Base-by-base conservation (phyloP, 768 basidiomycete species). In the Lanmaoa rubissima region DNA sequence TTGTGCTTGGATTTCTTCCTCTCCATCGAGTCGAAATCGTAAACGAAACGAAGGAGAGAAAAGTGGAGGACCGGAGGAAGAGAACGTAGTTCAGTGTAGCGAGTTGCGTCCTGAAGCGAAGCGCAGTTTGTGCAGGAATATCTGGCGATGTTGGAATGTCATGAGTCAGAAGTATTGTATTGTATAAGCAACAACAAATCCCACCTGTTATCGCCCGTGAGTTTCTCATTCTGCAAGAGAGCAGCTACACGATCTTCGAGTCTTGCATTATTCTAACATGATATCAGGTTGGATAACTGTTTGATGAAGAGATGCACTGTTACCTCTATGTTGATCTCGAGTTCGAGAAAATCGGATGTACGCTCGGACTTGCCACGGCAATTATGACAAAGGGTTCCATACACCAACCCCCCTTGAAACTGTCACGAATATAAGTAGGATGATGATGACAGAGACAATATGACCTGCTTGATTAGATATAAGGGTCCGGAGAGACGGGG, bases 21-120 rank as follows among this genome's bases (percentile, higher is more conserved):
- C 63, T 88, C 85, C 79, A 88, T 83, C 0, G 86, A 84, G 24
- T 83, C 73, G 35, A 87, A 62, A 72, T 95, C 92, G 64, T 89
- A 98, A 31, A 92, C 85, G 72, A 98, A 98, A n/a, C 96, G 90
- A 54, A 96, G 81, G 50, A 98, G 74, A 21, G 94, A 94, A 64
- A 98, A 88, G 71, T 98, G 92, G 2, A 98, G 79, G 7, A 94
- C 88, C 0, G 92, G 92, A 2, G 96, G 96, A 6, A 97, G 79
- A 51, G 79, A 68, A 26, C 78, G 79, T 14, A 96, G 73, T 63
- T 87, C 80, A 2, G 86, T 86, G 61, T 86, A 86, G 9, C 96
- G 85, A 17, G 81, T 86, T 6, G 96, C 96, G 56, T 92, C 83
- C 69, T 88, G 86, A 10, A 92, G 79, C 24, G 71, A 72, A 42